These are phyloP conservation scores for Haplosporangium sp. DNA, from an alignment of 371 early-diverging fungal genomes.

Conservation along the genomic window DNA sequence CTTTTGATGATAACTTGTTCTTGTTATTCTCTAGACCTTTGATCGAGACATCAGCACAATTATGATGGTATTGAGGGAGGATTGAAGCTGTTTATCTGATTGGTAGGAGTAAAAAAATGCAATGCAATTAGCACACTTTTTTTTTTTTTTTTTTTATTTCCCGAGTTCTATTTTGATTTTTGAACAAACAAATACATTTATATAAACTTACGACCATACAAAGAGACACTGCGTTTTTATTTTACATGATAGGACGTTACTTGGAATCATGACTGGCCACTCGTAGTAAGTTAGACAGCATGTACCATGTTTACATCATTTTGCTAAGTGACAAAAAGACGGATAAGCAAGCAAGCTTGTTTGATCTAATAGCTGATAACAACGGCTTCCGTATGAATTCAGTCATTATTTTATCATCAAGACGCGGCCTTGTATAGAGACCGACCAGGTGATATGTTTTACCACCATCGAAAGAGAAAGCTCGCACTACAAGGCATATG, in stretches of 20 bases:
- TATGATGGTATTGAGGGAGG: conserved; percentile 77
- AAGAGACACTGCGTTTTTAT: conserved; percentile 54
- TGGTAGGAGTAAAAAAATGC: neutral
- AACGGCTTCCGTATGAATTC: neutral
- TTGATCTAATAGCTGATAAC: too few species aligned
- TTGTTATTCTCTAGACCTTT: conserved; percentile 33
- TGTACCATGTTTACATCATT: too few species aligned
- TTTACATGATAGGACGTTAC: conserved; percentile 58
- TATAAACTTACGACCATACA: conserved; percentile 61
- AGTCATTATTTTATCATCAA: conserved; percentile 34
- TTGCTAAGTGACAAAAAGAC: neutral
- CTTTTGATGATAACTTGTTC: neutral
- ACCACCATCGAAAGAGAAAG: conserved; percentile 75
- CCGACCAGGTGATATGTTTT: conserved; percentile 69
- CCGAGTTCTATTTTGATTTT: too few species aligned
- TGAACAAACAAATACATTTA: too few species aligned
- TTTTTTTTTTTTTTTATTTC: neutral
- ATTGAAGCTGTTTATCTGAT: conserved; percentile 69
- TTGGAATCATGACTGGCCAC: conserved; percentile 65
- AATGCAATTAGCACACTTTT: neutral
- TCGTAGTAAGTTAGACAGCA: conserved; percentile 34
- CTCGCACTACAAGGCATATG: conserved; percentile 33
- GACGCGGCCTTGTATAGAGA: conserved; percentile 34
- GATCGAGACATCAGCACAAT: conserved; percentile 74
- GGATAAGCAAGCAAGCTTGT: too few species aligned